phyloP scores from a whole-genome alignment of 139 green algal genomes.

The Chlorokybus atmophyticus region DNA sequence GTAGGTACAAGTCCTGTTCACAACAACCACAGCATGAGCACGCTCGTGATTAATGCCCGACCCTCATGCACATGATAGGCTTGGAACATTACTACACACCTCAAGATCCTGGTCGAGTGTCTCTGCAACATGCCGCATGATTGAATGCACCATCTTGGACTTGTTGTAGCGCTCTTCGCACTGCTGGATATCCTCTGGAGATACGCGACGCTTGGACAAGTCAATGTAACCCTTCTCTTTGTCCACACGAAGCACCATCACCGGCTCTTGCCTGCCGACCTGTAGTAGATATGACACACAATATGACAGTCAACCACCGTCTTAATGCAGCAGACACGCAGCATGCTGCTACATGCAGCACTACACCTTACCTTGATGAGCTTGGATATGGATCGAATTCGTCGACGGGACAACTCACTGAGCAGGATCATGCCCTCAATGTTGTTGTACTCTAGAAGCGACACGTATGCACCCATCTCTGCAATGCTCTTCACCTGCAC shows the following conservation, averaged over 20 bases:
- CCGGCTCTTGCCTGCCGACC: constrained; percentile 89
- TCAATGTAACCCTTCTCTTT: constrained; percentile 99
- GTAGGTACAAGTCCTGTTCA: constrained; percentile 67
- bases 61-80: no score
- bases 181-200: constrained; percentile 71
- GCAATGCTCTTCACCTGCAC: constrained; percentile 50
- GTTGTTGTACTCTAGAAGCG: constrained; percentile 81
- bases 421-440: constrained; percentile 98
- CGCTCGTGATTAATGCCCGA: no score
- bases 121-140: constrained; percentile 95
- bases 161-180: constrained; percentile 93
- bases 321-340: background rate
- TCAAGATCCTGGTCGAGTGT: constrained; percentile 59
- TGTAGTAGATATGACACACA: constrained; percentile 31
- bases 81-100: no score
- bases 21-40: background rate
- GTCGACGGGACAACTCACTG: constrained; percentile 89
- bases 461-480: constrained; percentile 98
- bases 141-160: constrained; percentile 93
- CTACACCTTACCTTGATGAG: constrained; percentile 96
- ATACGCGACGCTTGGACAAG: constrained; percentile 92
- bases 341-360: constrained; percentile 1
- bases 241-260: constrained; percentile 99
- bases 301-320: no score
- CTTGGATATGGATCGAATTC: constrained; percentile 96